A percentile compares a stretch with the other conserved stretches of the same genome.
Evolutionary conservation across 2,329 filamentous ascomycete species (phyloP).

Genomic region (Cryphonectria radicalis): DNA sequence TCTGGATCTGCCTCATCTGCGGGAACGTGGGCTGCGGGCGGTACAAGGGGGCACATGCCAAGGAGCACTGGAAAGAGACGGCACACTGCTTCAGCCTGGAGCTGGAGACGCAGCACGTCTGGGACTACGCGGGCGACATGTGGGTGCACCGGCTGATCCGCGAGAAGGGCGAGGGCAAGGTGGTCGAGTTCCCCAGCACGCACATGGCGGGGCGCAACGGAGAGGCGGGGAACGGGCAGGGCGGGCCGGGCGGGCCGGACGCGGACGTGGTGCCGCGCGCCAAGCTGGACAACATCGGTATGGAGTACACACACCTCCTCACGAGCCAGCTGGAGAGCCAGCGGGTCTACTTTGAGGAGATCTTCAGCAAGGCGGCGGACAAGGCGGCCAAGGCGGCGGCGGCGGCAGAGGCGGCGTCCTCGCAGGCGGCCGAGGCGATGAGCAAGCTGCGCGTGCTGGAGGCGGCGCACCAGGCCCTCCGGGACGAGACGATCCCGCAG

Average conservation of each 20-base stretch:
- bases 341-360: conserved; percentile 90
- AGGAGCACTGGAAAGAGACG: conserved; percentile 89
- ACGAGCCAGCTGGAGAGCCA: conserved; percentile 93
- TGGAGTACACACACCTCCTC: conserved; percentile 93
- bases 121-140: conserved; percentile 95
- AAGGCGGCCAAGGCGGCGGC: conserved; percentile 79
- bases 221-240: conserved; percentile 31
- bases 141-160: conserved; percentile 97
- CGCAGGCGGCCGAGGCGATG: conserved; percentile 53
- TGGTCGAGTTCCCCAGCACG: conserved; percentile 79
- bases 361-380: conserved; percentile 85
- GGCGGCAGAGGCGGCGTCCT: conserved; percentile 65
- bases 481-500: conserved; percentile 60
- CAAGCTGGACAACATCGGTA: conserved; percentile 76
- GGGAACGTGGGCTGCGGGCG: conserved; percentile 91
- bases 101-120: conserved; percentile 90
- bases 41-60: conserved; percentile 92
- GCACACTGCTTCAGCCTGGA: conserved; percentile 92
- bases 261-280: conserved; percentile 70
- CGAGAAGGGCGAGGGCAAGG: conserved; percentile 88
- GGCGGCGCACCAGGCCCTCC: conserved; percentile 56
- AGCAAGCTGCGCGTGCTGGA: conserved; percentile 58
- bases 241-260: conserved; percentile 21
- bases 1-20: conserved; percentile 96
- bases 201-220: conserved; percentile 35